Conservation (phyloP, 805 yeast species). For the Saccharomycopsis guyanensis region DNA sequence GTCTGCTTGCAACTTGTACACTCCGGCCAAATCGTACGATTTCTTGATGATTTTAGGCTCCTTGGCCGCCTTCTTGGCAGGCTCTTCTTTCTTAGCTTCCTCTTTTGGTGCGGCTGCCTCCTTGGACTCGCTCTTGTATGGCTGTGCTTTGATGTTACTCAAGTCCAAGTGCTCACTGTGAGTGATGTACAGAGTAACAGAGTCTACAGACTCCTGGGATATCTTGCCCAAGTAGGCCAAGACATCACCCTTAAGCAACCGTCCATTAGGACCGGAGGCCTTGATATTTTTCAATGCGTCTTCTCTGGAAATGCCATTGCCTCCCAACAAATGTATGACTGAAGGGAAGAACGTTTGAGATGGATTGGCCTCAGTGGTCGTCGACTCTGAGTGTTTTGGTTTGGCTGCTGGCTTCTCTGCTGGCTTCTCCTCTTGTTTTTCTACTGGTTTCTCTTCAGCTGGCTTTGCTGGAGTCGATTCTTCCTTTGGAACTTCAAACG, state of each 20-base stretch:
- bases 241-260: conserved; percentile 86
- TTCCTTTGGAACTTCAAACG: conserved; percentile 51
- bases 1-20: conserved; percentile 26
- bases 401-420: conserved; percentile 21
- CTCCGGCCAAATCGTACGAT: conserved; percentile 27
- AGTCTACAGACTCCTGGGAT: conserved; percentile 42
- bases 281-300: conserved; percentile 67
- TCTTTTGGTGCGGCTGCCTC: conserved; percentile 21
- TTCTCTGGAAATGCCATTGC: conserved; percentile 52
- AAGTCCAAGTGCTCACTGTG: conserved; percentile 60
- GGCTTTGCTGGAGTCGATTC: conserved; percentile 24
- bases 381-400: conserved; percentile 16
- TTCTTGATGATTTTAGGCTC: conserved; percentile 30
- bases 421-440: conserved; percentile 24
- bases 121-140: conserved; percentile 16
- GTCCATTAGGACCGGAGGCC: conserved; percentile 86
- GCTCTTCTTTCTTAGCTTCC: conserved; percentile 23
- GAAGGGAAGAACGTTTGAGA: conserved; percentile 70
- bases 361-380: conserved; percentile 46
- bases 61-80: conserved; percentile 20
- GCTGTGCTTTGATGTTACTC: conserved; percentile 49
- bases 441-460: conserved; percentile 23
- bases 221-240: conserved; percentile 75
- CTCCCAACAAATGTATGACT: conserved; percentile 56
- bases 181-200: conserved; percentile 49